Evolutionary conservation across 2,329 filamentous ascomycete genomes (phyloP), one percentile per base, ranked within the genome.

Genomic region (Aspergillus glaucus): DNA sequence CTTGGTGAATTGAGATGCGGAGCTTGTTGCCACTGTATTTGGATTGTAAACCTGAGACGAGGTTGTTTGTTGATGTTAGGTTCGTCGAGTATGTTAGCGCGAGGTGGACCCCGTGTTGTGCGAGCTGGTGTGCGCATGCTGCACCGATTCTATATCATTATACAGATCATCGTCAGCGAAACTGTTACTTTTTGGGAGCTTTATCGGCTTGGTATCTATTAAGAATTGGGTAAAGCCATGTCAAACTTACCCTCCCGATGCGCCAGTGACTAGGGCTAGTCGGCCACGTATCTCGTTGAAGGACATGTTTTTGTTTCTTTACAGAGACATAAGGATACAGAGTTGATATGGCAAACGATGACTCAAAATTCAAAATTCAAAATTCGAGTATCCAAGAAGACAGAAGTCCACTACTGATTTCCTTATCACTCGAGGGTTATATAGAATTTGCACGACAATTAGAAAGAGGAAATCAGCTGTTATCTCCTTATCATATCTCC

Each of bases 71-170:
- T 28, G 71, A 65, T 4, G 68, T 64, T 45, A 73, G 62, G 61
- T 76, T 79, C 43, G 72, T 75, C 22, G 77, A 77, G 64, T 82
- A 84, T 1, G 80, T 82, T 21, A 85, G 65, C 6, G 80, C 81
- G 5, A 85, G 71, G 53, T 77, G 68, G n/a, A 73, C 72, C 22
- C 78, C 77, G 43, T 75, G 67, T 8, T 65, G 55, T 48, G 75
- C 76, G 15, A 85, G 73, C 44, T 79, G 74, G 45, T 71, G 71
- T 15, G 81, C 80, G 56, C 78, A 80, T 41, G 79, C 79, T 51
- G 75, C 73, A 19, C 81, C 81, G 44, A 85, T 84, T n/a, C 80
- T 83, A 49, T 26, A 30, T 9, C 2, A 37, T 40, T 14, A n/a
- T 32, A 22, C 14, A 4, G 8, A 15, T 30, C 10, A 30, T 30